Base-by-base conservation (phyloP, 73 alveolate genomes). In the Effrenium voratum region DNA sequence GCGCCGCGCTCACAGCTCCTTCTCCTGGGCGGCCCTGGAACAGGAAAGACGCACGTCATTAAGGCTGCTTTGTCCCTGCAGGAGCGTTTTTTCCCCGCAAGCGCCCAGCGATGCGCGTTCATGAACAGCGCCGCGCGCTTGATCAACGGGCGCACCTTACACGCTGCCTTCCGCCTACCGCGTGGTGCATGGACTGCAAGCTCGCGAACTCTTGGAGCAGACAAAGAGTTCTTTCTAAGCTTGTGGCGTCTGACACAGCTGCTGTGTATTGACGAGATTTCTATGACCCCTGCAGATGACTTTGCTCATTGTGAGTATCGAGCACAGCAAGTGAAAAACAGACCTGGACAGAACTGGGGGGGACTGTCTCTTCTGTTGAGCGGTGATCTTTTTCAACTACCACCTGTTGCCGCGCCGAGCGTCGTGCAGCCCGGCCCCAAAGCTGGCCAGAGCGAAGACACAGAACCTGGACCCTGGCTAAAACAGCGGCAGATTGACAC, bases 91-190 rank as follows among this genome's bases (percentile, higher is more conserved):
- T 83, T n/a, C 41, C 93, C 93, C n/a, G 32, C n/a, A 0, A 15
- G 45, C 45, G 47, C 34, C 43, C 43, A 38, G 32, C 26, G 2
- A 15, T 83, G 93, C 26, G 13, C 55, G 32, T 83, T 10, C 80
- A 83, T 83, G 93, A 83, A 83, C 93, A 55, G 80, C 47, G 93
- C 93, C 13, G 93, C 93, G 5, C 93, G 93, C 60, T 43, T 83
- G 41, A 55, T 83, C 59, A 3, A 55, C 16, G 93, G 93, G 44
- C 50, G 44, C 26, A 83, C 93, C 5, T 30, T 83, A 4, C 93
- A 83, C 59, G 26, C 93, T 0, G 93, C 93, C 6, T 55, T 83
- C 8, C 44, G 40, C 5, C 59, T 83, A 15, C 93, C 91, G 1
- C 72, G 73, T 12, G 72, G 72, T 0, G 5, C 38, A 5, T 55